Percentiles rank a stretch among this genome's conserved stretches.
These are phyloP conservation scores for Reutealis trisperma DNA, from an alignment of 345 rosid genomes.

Conservation along the genomic window DNA sequence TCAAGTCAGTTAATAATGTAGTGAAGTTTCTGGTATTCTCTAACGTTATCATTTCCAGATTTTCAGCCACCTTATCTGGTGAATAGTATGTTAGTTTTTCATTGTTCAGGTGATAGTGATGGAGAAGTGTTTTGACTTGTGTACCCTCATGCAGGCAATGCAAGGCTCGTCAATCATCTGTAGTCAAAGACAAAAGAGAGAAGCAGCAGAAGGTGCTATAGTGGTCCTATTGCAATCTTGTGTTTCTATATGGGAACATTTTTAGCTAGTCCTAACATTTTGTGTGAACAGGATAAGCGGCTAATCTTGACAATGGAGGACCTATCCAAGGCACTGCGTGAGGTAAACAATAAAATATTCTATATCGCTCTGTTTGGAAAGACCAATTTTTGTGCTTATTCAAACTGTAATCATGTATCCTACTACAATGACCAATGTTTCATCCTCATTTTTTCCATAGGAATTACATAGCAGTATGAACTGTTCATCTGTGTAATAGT, in stretches of 20 bases:
- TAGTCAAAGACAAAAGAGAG: conserved; percentile 87
- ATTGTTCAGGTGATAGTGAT: background rate
- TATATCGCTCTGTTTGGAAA: background rate
- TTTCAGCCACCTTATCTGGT: background rate
- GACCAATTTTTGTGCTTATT: background rate
- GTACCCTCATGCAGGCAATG: conserved; percentile 58
- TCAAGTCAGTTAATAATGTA: background rate
- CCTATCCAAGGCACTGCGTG: conserved; percentile 81
- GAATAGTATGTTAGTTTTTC: background rate
- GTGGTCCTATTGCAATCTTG: background rate
- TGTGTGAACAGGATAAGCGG: conserved; percentile 73
- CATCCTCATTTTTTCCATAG: background rate
- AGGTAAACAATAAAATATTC: conserved; percentile 45
- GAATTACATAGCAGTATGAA: too few relatives aligned
- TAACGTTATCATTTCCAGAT: background rate
- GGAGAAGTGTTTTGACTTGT: background rate
- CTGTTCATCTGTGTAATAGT: background rate
- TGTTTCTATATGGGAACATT: background rate
- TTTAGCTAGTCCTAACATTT: conserved; percentile 18
- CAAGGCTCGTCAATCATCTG: conserved; percentile 83
- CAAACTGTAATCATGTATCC: background rate
- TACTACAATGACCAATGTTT: background rate
- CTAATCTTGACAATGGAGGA: conserved; percentile 89
- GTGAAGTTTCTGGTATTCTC: background rate
- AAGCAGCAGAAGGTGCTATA: conserved; percentile 84